Percentiles rank a stretch among this genome's conserved stretches.
These are phyloP conservation scores for Starmera amethionina DNA, from an alignment of 805 yeast species.

Conservation along the genomic window DNA sequence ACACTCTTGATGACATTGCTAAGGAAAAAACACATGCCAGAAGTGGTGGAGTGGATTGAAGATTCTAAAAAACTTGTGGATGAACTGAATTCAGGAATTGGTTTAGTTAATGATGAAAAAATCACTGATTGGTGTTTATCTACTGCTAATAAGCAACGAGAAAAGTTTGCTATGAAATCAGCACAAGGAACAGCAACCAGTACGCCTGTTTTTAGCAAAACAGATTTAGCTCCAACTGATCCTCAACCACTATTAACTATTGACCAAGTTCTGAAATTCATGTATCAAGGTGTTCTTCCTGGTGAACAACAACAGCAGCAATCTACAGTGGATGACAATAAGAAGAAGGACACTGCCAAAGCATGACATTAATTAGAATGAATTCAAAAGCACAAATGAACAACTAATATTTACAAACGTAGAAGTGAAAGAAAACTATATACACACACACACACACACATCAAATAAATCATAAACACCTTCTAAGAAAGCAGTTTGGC, in stretches of 20 bases:
- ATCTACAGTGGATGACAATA: not conserved
- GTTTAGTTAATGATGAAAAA: slow-evolving; percentile 42
- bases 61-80: slow-evolving; percentile 21
- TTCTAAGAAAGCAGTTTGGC: slow-evolving; percentile 41
- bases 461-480: too few relatives aligned
- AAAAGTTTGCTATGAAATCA: slow-evolving; percentile 4
- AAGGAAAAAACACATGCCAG: slow-evolving; percentile 84
- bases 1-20: slow-evolving; percentile 74
- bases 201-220: too few relatives aligned
- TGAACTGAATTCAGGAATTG: slow-evolving; percentile 15
- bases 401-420: too few relatives aligned
- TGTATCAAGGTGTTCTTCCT: slow-evolving; percentile 32
- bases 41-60: slow-evolving; percentile 78
- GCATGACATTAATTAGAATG: too few relatives aligned
- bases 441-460: too few relatives aligned
- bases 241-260: slow-evolving; percentile 18
- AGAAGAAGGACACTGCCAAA: not conserved
- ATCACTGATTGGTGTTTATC: slow-evolving; percentile 61
- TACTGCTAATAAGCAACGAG: slow-evolving; percentile 41
- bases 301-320: not conserved
- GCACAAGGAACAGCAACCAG: too few relatives aligned
- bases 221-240: too few relatives aligned
- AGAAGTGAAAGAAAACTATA: too few relatives aligned
- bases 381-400: too few relatives aligned
- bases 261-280: slow-evolving; percentile 32